phyloP scores from a whole-genome alignment of 2,329 filamentous ascomycete species.

The Diaporthe ampelina region DNA sequence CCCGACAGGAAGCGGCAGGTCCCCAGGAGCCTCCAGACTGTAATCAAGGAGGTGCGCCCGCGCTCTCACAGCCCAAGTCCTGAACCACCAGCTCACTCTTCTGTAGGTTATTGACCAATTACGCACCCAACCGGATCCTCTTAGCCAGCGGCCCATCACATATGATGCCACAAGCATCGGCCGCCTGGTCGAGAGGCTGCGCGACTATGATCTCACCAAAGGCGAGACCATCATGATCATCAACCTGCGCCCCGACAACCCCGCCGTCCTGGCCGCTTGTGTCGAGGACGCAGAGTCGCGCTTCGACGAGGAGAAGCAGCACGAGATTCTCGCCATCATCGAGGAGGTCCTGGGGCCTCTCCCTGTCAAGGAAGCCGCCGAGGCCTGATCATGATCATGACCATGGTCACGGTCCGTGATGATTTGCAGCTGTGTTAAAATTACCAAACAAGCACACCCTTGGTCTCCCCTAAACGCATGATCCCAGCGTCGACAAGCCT shows the following conservation, averaged over 20 bases:
- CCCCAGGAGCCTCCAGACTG: constrained; percentile 70
- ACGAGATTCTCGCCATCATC: constrained; percentile 69
- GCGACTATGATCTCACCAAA: constrained; percentile 73
- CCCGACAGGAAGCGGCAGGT: constrained; percentile 52
- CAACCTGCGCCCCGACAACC: constrained; percentile 72
- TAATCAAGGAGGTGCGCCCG: constrained; percentile 73
- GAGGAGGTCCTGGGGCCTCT: constrained; percentile 70
- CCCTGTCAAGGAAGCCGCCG: constrained; percentile 42
- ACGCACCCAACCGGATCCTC: constrained; percentile 65
- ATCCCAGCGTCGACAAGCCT: background rate
- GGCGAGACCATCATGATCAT: constrained; percentile 78
- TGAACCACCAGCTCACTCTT: constrained; percentile 24
- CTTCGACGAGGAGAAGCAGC: constrained; percentile 71
- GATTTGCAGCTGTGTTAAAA: background rate
- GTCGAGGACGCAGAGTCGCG: constrained; percentile 76
- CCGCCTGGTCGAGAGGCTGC: constrained; percentile 67
- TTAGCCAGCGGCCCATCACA: constrained; percentile 66
- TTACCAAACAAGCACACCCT: background rate
- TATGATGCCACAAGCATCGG: constrained; percentile 68
- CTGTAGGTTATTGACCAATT: constrained; percentile 73
- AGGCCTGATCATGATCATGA: constrained; percentile 34
- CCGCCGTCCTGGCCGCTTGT: constrained; percentile 71
- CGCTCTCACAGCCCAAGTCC: background rate
- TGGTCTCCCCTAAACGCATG: background rate
- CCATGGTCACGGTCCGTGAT: background rate